These are phyloP conservation scores for Hanseniaspora opuntiae DNA, from an alignment of 805 yeast species.

Conservation along the genomic window DNA sequence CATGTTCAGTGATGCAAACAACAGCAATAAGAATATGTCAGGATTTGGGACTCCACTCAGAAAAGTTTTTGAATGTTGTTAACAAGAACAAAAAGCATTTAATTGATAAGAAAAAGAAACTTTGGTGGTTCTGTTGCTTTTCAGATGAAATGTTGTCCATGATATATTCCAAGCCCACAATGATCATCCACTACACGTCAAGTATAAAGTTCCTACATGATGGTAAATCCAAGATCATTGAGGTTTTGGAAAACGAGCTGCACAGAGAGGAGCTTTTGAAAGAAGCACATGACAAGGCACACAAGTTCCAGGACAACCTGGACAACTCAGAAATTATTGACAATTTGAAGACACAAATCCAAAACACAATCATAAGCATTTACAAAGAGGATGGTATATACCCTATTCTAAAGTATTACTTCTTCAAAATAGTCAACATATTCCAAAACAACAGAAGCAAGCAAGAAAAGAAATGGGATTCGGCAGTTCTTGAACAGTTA, in stretches of 20 bases:
- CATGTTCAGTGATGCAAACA: conserved; percentile 14
- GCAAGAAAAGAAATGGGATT: neutral
- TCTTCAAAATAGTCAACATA: conserved; percentile 1
- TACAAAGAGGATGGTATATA: conserved; percentile 8
- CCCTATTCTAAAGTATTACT: conserved; percentile 2
- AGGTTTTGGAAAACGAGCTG: conserved; percentile 7
- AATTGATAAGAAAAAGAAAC: conserved; percentile 10
- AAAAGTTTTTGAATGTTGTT: conserved; percentile 11
- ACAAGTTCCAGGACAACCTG: neutral
- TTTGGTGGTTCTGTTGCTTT: conserved; percentile 16
- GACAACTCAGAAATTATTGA: neutral
- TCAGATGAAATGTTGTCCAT: conserved; percentile 13
- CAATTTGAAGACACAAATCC: conserved; percentile 1
- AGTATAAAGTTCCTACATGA: conserved; percentile 10
- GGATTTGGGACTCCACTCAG: conserved; percentile 15
- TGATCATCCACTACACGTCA: conserved; percentile 15
- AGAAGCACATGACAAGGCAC: neutral
- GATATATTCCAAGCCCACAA: conserved; percentile 12
- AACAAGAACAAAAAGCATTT: conserved; percentile 5
- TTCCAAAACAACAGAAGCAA: neutral
- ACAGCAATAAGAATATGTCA: conserved; percentile 16
- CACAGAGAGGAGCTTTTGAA: neutral
- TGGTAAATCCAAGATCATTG: conserved; percentile 5
- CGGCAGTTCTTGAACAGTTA: neutral
- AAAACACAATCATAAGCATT: conserved; percentile 1